Evolutionary conservation across 1,139 yeast genomes (phyloP), one percentile per base, ranked within the genome.

Genomic region (Yamadazyma friedrichii): DNA sequence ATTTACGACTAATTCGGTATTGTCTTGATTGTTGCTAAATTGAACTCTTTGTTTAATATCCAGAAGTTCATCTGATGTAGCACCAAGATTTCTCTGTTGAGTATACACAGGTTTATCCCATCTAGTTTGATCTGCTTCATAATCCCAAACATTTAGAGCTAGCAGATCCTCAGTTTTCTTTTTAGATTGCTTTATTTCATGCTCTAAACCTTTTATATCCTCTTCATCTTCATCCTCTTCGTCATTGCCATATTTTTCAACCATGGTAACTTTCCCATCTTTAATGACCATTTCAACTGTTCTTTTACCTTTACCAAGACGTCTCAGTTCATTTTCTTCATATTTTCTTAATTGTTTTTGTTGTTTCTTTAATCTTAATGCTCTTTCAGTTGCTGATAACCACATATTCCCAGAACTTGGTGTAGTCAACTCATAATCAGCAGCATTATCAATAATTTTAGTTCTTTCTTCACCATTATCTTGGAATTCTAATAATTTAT

Each of bases 311-410:
- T 89, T 72, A 0, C 96, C 97, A 1, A 74, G 59, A 33, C 91
- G 66, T 16, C 74, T 76, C 42, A 68, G 69, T 36, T 81, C 84
- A 32, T 70, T 63, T 38, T 77, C 80, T 42, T 84, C 84, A 55
- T 80, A 73, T 51, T 79, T 80, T 6, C 87, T 67, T 43, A 84
- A 59, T 50, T 80, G 84, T 42, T 83, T 76, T 55, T 91, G 97
- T 56, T 89, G 96, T 49, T 80, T 80, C 59, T 89, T 88, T 51
- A 93, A 69, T 43, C 75, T 78, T 42, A 88, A 69, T 0, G 97
- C 98, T 50, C 94, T 78, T 55, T 94, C 98, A 38, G 84, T 74
- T 0, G 97, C 93, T 4, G 88, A 79, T 0, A 95, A 82, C 98
- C 98, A 94, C 51, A 81, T 71, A 51, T 74, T 80, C 2, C 78